Evolutionary conservation across 768 basidiomycete genomes (phyloP).

Genomic region (Collybia mongolica): DNA sequence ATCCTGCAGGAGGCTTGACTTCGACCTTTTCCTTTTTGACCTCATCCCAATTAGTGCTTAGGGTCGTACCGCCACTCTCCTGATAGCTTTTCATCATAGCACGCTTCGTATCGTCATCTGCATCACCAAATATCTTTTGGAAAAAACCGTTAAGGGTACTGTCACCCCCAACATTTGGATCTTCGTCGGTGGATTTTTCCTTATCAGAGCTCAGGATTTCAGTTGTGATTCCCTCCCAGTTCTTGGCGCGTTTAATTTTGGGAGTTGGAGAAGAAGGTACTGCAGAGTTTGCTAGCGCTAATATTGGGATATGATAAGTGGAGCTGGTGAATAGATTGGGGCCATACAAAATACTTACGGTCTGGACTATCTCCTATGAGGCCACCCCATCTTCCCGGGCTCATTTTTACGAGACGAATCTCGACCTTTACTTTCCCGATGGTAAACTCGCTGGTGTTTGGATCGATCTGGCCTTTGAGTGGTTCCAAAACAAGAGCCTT

Average conservation of each 20-base stretch:
- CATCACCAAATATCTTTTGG: slow-evolving; percentile 86
- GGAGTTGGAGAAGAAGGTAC: slow-evolving; percentile 31
- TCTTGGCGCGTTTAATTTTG: slow-evolving; percentile 49
- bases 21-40: slow-evolving; percentile 69
- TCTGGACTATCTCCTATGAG: slow-evolving; percentile 77
- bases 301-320: slow-evolving; percentile 2
- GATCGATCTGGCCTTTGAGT: slow-evolving; percentile 77
- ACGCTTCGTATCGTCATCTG: slow-evolving; percentile 86
- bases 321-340: background rate
- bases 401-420: slow-evolving; percentile 70
- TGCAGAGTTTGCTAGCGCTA: slow-evolving; percentile 30
- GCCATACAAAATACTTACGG: slow-evolving; percentile 43
- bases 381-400: slow-evolving; percentile 67
- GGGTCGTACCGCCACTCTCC: slow-evolving; percentile 92
- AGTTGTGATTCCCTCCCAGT: slow-evolving; percentile 87
- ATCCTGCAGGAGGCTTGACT: slow-evolving; percentile 81
- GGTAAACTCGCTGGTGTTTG: slow-evolving; percentile 56
- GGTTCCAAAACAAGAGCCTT: slow-evolving; percentile 74
- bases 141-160: slow-evolving; percentile 84
- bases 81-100: slow-evolving; percentile 99
- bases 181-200: slow-evolving; percentile 66
- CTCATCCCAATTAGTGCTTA: slow-evolving; percentile 96
- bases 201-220: slow-evolving; percentile 68
- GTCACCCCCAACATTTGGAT: slow-evolving; percentile 91
- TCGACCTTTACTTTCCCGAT: slow-evolving; percentile 91